Evolutionary conservation across 768 basidiomycete genomes (phyloP).

Genomic region (Pholiota molesta): DNA sequence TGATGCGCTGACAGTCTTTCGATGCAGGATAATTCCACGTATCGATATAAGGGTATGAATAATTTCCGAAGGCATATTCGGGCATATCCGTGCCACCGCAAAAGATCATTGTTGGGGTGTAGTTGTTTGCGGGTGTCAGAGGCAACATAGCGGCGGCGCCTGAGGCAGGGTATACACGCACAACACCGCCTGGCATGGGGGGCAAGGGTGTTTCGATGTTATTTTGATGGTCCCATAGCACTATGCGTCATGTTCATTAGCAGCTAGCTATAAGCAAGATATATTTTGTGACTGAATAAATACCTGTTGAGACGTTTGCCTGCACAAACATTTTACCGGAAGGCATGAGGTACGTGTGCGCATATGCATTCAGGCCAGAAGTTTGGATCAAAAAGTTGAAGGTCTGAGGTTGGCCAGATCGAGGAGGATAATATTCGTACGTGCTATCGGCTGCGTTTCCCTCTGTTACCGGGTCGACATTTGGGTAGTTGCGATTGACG

Average conservation of each 20-base stretch:
- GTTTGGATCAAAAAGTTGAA: constrained; percentile 74
- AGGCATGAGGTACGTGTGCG: constrained; percentile 73
- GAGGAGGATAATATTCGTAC: constrained; percentile 80
- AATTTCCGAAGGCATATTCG: constrained; percentile 74
- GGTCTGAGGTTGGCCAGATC: constrained; percentile 44
- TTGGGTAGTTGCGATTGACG: constrained; percentile 75
- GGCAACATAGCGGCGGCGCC: constrained; percentile 91
- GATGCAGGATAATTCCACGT: constrained; percentile 76
- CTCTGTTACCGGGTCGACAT: constrained; percentile 60
- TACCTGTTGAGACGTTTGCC: constrained; percentile 78
- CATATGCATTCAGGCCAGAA: constrained; percentile 79
- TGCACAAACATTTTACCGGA: constrained; percentile 83
- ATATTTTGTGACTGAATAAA: constrained; percentile 25
- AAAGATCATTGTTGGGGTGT: constrained; percentile 82
- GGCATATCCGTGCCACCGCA: constrained; percentile 89
- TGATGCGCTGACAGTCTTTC: constrained; percentile 78
- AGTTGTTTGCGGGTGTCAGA: constrained; percentile 87
- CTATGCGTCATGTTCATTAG: constrained; percentile 14
- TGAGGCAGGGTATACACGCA: constrained; percentile 88
- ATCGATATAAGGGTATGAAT: constrained; percentile 70
- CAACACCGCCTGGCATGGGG: constrained; percentile 71
- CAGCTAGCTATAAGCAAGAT: neutral
- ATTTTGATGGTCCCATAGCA: constrained; percentile 37
- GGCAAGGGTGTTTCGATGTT: constrained; percentile 69
- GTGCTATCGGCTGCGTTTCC: constrained; percentile 81